Base-by-base conservation (phyloP, 1,139 yeast species). In the Debaryomycetaceae sp. region DNA sequence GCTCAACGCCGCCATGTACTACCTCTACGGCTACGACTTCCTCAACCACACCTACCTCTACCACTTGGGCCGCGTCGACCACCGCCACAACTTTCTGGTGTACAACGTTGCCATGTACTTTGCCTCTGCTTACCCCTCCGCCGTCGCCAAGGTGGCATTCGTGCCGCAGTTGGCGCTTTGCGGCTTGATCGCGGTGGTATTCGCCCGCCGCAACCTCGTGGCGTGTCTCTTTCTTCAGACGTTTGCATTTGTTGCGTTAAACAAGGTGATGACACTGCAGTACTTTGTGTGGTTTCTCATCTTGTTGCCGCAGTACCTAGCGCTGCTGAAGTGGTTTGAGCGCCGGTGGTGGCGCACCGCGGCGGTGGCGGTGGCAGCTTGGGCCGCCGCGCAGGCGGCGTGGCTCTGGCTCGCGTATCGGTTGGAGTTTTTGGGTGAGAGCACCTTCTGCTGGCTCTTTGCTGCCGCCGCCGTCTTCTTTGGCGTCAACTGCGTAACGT, bases 201-300 rank as follows among this genome's bases (percentile, higher is more conserved):
- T 77, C 46, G 78, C 83, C 2, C 58, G 65, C 26, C 51, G 50
- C 12, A 75, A 78, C 37, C 48, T 83, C 18, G 54, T 77, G n/a
- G 70, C 82, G 25, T 73, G 88, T 14, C 55, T 86, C 41, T 85
- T 89, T 49, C 53, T 88, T n/a, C 97, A 89, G 56, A 91, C 98
- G 1, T 81, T 86, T 54, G 73, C 86, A 18, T 91, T 91, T 60
- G 96, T 89, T 21, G 70, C 93, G 2, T 86, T 82, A 60, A 91
- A 91, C 62, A 91, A 91, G 57, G 97, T 91, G 21, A 83, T 94
- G 47, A 91, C 98, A 0, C 85, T 96, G 1, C 93, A 82, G 49
- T 91, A 91, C 55, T 91, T 91, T 54, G 77, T 89, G 44, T 91
- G 98, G 96, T 88, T 81, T 52, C 61, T 91, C 48, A 85, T 88